phyloP scores from a whole-genome alignment of 306 rosid species.

The Malus sieversii region DNA sequence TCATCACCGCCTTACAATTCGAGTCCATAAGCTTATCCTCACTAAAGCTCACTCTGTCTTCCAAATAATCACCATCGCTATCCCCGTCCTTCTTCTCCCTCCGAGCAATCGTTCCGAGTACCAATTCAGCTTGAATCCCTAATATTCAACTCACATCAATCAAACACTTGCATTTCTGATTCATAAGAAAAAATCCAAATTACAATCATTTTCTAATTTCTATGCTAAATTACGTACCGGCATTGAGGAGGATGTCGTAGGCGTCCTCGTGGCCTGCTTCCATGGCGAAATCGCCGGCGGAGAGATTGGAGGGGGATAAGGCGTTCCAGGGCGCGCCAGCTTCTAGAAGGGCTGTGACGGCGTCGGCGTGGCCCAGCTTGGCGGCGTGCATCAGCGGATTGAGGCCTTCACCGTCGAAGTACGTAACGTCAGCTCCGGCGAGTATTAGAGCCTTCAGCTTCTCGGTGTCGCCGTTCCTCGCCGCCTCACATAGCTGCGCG shows the following conservation, averaged over 20 bases:
- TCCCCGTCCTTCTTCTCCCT: conserved; percentile 30
- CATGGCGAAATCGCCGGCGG: conserved; percentile 77
- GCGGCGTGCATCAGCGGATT: conserved; percentile 90
- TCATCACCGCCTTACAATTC: conserved; percentile 84
- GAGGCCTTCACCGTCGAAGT: conserved; percentile 61
- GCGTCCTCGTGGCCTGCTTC: conserved; percentile 60
- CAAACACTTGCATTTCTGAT: background rate
- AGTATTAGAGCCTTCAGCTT: conserved; percentile 41
- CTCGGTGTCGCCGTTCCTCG: conserved; percentile 44
- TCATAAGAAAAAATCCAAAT: background rate
- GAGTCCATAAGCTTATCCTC: conserved; percentile 85
- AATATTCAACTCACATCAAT: background rate
- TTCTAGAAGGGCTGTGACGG: conserved; percentile 48
- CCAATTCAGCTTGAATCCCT: conserved; percentile 85
- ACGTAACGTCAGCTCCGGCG: conserved; percentile 55
- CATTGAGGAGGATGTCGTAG: conserved; percentile 52
- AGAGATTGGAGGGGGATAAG: conserved; percentile 69
- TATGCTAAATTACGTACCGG: conserved; percentile 37
- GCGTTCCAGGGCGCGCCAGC: conserved; percentile 94
- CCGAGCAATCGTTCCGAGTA: conserved; percentile 76
- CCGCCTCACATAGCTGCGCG: conserved; percentile 62
- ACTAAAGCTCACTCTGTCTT: conserved; percentile 73
- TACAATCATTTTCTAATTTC: background rate
- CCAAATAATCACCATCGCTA: conserved; percentile 51
- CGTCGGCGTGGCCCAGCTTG: conserved; percentile 59